Evolutionary conservation across 1,139 yeast genomes (phyloP).

Genomic region (Scheffersomyces segobiensis): DNA sequence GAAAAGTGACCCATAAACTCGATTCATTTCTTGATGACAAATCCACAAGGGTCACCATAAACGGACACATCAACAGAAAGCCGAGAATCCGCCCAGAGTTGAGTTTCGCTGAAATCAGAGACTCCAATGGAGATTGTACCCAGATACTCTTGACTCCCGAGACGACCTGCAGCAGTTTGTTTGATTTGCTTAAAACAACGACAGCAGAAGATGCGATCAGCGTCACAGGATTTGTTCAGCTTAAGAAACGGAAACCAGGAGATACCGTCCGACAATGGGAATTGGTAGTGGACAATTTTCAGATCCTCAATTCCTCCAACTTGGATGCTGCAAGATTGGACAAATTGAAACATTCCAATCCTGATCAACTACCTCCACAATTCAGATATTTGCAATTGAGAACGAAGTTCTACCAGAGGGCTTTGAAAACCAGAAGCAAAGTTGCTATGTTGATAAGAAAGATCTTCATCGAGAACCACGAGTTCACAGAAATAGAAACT

Average conservation of each 20-base stretch:
- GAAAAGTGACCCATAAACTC: slow-evolving; percentile 15
- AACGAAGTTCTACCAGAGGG: slow-evolving; percentile 56
- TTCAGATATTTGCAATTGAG: slow-evolving; percentile 80
- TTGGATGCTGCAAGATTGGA: slow-evolving; percentile 72
- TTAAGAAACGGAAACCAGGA: slow-evolving; percentile 21
- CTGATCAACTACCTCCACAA: slow-evolving; percentile 69
- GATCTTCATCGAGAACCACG: slow-evolving; percentile 41
- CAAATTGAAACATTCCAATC: slow-evolving; percentile 50
- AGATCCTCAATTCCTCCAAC: slow-evolving; percentile 65
- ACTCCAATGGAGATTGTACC: slow-evolving; percentile 61
- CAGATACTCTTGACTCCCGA: slow-evolving; percentile 61
- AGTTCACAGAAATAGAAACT: slow-evolving; percentile 85
- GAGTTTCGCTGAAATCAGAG: slow-evolving; percentile 76
- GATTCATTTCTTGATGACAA: slow-evolving; percentile 11
- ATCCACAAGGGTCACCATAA: slow-evolving; percentile 35
- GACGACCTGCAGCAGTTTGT: slow-evolving; percentile 32
- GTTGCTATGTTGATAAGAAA: slow-evolving; percentile 58
- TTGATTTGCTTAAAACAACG: slow-evolving; percentile 47
- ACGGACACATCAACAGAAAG: slow-evolving; percentile 82
- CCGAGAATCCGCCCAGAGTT: slow-evolving; percentile 52
- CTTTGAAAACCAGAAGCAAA: slow-evolving; percentile 60
- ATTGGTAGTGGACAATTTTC: slow-evolving; percentile 50
- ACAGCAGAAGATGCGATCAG: slow-evolving; percentile 76
- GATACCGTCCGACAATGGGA: slow-evolving; percentile 45
- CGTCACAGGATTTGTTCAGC: slow-evolving; percentile 56